These are phyloP conservation scores for Phytophthora citricola DNA, from an alignment of 352 stramenopile species.

Conservation along the genomic window DNA sequence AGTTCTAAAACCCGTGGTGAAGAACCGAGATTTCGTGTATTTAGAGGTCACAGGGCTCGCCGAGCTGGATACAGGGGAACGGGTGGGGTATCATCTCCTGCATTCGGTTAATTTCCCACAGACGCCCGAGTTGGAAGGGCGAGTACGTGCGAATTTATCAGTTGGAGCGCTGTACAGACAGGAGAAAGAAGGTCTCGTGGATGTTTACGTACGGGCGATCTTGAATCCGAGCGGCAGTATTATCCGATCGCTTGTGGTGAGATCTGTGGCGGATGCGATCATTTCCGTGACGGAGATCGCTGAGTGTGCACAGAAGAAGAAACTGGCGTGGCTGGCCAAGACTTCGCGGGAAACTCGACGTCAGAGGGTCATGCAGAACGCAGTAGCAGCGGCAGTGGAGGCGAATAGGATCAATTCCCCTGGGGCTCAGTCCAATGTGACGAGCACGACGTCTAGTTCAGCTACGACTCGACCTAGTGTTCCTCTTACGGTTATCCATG, in stretches of 20 bases:
- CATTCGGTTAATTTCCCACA: constrained; percentile 60
- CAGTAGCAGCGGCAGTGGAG: constrained; percentile 22
- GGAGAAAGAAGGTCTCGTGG: constrained; percentile 36
- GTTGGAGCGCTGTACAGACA: constrained; percentile 52
- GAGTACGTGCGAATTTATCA: constrained; percentile 41
- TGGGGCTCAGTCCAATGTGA: constrained; percentile 21
- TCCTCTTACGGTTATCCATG: neutral
- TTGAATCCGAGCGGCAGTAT: constrained; percentile 44
- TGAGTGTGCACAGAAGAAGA: constrained; percentile 45
- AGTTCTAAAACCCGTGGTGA: constrained; percentile 41
- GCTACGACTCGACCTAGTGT: constrained; percentile 32
- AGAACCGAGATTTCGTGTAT: constrained; percentile 65
- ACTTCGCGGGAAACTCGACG: constrained; percentile 14
- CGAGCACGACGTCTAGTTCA: constrained; percentile 32
- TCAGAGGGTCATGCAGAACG: constrained; percentile 18
- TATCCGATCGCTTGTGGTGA: constrained; percentile 32
- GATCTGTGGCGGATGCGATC: constrained; percentile 32
- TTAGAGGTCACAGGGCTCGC: constrained; percentile 55
- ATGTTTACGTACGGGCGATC: constrained; percentile 45
- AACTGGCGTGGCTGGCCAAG: constrained; percentile 39
- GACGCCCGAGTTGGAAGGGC: constrained; percentile 33
- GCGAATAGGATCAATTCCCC: constrained; percentile 24
- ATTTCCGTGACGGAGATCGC: constrained; percentile 33
- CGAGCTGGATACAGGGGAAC: constrained; percentile 45
- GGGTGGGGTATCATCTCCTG: constrained; percentile 60